Conservation (phyloP, 345 rosid species). For the Brassica nigra region DNA sequence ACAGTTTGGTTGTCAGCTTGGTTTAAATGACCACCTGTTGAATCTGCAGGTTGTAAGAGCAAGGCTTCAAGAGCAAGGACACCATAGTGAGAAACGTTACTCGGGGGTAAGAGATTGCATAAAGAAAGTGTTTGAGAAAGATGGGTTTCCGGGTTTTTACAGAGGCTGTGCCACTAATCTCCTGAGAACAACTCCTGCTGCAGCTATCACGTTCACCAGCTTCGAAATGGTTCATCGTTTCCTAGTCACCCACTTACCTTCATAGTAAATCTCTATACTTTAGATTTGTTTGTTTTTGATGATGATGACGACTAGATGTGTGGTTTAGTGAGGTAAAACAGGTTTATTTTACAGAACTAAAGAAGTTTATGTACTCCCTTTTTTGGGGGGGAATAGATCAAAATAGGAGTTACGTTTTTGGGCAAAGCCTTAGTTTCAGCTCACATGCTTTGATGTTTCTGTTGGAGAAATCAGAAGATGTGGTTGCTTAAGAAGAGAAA, state of each 20-base stretch:
- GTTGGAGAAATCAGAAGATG: conserved; percentile 12
- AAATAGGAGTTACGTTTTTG: background rate
- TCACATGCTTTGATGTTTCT: conserved; percentile 3
- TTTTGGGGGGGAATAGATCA: conserved; percentile 7
- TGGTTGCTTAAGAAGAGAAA: conserved; percentile 11
- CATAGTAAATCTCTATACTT: conserved; percentile 52
- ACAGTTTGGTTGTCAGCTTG: background rate
- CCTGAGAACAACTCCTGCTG: conserved; percentile 85
- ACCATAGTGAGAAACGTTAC: conserved; percentile 73
- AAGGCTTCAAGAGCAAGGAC: conserved; percentile 92
- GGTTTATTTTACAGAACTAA: background rate
- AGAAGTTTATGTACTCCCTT: conserved; percentile 10
- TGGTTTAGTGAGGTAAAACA: conserved; percentile 10
- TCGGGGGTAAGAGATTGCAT: conserved; percentile 70
- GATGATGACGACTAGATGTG: conserved; percentile 35
- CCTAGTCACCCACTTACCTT: conserved; percentile 55
- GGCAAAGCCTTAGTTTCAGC: conserved; percentile 2
- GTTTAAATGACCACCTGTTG: conserved; percentile 2
- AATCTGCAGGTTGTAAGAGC: conserved; percentile 69
- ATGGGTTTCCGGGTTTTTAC: conserved; percentile 77
- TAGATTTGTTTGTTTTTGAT: conserved; percentile 1
- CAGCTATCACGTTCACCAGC: conserved; percentile 94
- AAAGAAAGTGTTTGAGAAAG: conserved; percentile 65
- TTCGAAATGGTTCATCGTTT: conserved; percentile 89
- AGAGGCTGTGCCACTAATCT: conserved; percentile 94